These are phyloP conservation scores for Sphagnum tenellum DNA, from an alignment of 225 moss, liverwort and hornwort genomes.

Conservation along the genomic window DNA sequence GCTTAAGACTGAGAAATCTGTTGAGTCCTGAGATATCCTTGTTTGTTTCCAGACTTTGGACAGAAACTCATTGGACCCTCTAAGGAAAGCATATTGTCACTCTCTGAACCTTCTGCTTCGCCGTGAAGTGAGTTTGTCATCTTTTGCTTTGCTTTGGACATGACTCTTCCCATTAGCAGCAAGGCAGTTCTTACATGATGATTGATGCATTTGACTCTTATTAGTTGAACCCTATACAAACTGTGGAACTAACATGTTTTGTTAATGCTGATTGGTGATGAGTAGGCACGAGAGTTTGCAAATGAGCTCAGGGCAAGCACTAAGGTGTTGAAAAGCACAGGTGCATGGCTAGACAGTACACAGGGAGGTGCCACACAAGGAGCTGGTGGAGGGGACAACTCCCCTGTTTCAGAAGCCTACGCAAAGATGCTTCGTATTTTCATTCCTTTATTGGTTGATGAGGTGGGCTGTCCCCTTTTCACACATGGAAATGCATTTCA, in stretches of 20 bases:
- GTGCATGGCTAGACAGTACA: constrained; percentile 84
- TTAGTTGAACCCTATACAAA: too few species aligned
- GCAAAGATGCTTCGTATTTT: constrained; percentile 94
- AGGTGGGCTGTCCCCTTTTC: constrained; percentile 28
- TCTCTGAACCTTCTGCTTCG: constrained; percentile 89
- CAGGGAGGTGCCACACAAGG: constrained; percentile 48
- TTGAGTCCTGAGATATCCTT: background rate
- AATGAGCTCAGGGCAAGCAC: constrained; percentile 85
- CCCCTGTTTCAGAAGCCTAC: constrained; percentile 93
- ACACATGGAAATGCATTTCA: background rate
- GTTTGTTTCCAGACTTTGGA: constrained; percentile 65
- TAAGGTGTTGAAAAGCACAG: constrained; percentile 70
- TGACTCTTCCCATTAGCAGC: too few species aligned
- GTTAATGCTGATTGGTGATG: background rate
- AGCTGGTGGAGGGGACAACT: constrained; percentile 82
- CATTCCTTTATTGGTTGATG: constrained; percentile 91
- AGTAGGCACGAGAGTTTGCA: constrained; percentile 92
- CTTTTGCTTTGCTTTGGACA: too few species aligned
- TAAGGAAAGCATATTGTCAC: constrained; percentile 91
- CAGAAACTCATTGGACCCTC: constrained; percentile 72
- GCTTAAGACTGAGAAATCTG: too few species aligned
- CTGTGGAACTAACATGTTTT: too few species aligned
- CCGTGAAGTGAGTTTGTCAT: constrained; percentile 57
- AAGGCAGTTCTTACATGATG: too few species aligned
- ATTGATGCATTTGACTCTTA: too few species aligned